Evolutionary conservation across 768 basidiomycete species (phyloP).

Genomic region (Pisolithus sp.): DNA sequence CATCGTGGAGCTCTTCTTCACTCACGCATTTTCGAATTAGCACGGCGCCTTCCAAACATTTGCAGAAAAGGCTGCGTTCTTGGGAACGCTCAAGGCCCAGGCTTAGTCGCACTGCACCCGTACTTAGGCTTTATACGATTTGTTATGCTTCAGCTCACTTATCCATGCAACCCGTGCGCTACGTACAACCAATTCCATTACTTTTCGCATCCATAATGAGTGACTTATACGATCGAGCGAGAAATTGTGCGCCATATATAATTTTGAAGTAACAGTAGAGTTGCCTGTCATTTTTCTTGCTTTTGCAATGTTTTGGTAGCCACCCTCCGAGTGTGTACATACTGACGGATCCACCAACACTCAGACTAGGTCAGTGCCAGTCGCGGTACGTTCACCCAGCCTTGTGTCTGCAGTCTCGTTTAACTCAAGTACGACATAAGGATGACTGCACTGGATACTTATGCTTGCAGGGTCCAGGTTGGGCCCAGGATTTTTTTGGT

Average conservation of each 20-base stretch:
- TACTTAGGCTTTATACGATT: slow-evolving; percentile 34
- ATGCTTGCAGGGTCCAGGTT: slow-evolving; percentile 82
- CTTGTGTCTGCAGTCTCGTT: not conserved
- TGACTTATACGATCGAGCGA: not conserved
- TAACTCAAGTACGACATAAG: slow-evolving; percentile 27
- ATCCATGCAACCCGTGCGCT: slow-evolving; percentile 35
- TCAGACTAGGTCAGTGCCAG: slow-evolving; percentile 24
- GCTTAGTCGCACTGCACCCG: slow-evolving; percentile 46
- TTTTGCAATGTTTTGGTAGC: not conserved
- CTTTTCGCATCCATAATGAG: slow-evolving; percentile 4
- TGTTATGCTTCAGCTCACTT: slow-evolving; percentile 25
- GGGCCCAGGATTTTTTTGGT: slow-evolving; percentile 47
- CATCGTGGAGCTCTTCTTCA: not conserved
- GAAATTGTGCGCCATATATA: not conserved
- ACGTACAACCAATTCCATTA: slow-evolving; percentile 24
- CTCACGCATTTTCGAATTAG: slow-evolving; percentile 31
- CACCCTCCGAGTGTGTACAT: too few relatives aligned
- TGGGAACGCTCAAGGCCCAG: slow-evolving; percentile 84
- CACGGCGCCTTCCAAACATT: slow-evolving; percentile 96
- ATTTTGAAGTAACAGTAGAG: too few relatives aligned
- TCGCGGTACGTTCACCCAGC: slow-evolving; percentile 35
- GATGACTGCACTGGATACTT: slow-evolving; percentile 67
- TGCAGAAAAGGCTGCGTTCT: slow-evolving; percentile 94
- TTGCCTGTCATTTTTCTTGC: too few relatives aligned
- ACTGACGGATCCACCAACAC: too few relatives aligned